Base-by-base conservation (phyloP, 768 basidiomycete species). In the Neoboletus magnificus region DNA sequence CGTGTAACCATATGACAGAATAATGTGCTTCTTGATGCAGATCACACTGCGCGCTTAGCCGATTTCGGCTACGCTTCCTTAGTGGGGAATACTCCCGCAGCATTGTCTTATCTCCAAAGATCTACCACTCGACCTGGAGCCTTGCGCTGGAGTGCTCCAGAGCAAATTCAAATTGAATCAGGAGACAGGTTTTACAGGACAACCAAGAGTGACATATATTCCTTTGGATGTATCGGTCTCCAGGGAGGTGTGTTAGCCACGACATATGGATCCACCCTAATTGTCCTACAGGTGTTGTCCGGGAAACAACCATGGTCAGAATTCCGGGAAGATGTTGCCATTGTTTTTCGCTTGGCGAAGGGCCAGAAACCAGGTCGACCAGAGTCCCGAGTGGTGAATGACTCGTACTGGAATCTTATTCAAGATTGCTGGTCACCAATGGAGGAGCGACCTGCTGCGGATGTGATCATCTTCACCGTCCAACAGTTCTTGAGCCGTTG, bases 61-160 rank as follows among this genome's bases (percentile, higher is more conserved):
- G 79, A 80, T 51, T 81, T 81, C 43, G 79, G 30, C 9, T 30
- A 30, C 7, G 30, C 30, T 30, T 30, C 30, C 7, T 30, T 30
- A 10, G 7, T 30, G 79, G 61, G 55, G 2, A 57, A 48, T 6
- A 61, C 55, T 7, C 56, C 56, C 0, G 54, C 60, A 37, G 50
- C 36, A 3, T 16, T 45, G 22, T 2, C 6, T 1, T 61, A 60
- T 20, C 56, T 63, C 0, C 56, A 49, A 5, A 40, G 37, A 51
- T 62, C 46, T 63, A 78, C 50, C 64, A 64, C 6, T 71, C 73
- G 22, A n/a, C 52, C 55, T 0, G 59, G 62, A 4, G 74, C 77
- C 11, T 66, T 78, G 30, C 73, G 79, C 0, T 79, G 77, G 76
- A 71, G 72, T 2, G 78, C 78, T 36, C 66, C 77, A 0, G 62